Percentiles rank a stretch among this genome's conserved stretches.
These are phyloP conservation scores for Kitagawia praeruptora DNA, from an alignment of 129 eudicot genomes.

Conservation along the genomic window DNA sequence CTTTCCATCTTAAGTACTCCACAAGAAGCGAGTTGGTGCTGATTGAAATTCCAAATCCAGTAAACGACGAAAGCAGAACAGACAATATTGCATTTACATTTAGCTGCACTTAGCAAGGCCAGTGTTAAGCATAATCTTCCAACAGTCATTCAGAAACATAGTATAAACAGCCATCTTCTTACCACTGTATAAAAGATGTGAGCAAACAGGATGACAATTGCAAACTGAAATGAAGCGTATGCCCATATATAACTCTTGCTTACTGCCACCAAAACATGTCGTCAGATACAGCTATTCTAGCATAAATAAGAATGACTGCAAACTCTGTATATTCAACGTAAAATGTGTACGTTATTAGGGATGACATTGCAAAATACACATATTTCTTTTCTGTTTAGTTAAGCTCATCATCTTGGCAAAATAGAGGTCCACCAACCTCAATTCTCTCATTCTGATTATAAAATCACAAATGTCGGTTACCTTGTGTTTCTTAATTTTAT, in stretches of 20 bases:
- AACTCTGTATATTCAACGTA: background rate
- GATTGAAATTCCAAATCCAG: constrained; percentile 69
- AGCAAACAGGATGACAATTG: constrained; percentile 69
- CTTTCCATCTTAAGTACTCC: constrained; percentile 55
- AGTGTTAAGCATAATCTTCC: background rate
- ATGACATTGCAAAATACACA: background rate
- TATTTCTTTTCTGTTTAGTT: background rate
- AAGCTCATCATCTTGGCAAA: background rate
- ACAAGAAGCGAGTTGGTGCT: constrained; percentile 64
- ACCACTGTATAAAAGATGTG: constrained; percentile 74
- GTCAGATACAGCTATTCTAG: constrained; percentile 2
- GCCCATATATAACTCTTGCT: constrained; percentile 75
- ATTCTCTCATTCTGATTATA: background rate
- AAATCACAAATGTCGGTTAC: background rate
- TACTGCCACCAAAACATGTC: constrained; percentile 33
- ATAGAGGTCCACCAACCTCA: background rate
- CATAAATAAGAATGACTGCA: background rate
- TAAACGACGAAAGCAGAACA: constrained; percentile 60
- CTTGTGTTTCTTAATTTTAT: background rate
- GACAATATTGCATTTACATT: constrained; percentile 48
- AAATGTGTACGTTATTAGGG: background rate
- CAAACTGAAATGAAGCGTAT: constrained; percentile 86
- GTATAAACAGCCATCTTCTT: constrained; percentile 16
- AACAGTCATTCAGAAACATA: background rate
- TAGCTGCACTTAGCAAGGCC: constrained; percentile 32